A percentile compares a stretch with the other conserved stretches of the same genome.
Conservation (phyloP, 2,329 filamentous ascomycete species). For the Colletotrichum musicola region DNA sequence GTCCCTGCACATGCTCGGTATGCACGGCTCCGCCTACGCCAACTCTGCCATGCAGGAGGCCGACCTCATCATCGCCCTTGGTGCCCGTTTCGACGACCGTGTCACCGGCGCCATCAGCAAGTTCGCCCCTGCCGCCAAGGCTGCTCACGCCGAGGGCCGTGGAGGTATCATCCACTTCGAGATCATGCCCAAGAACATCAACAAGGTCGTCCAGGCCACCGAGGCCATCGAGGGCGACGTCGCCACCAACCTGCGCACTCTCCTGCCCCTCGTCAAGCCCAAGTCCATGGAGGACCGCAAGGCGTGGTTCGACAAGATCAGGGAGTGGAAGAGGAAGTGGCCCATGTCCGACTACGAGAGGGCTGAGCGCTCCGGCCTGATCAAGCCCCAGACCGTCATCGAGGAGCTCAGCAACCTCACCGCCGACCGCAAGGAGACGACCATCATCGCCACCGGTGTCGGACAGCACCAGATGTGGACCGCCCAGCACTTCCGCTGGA, state of each 20-base stretch:
- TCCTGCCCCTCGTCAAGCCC: slow-evolving; percentile 78
- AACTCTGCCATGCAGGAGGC: slow-evolving; percentile 99
- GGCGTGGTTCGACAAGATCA: slow-evolving; percentile 92
- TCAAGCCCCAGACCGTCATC: slow-evolving; percentile 95
- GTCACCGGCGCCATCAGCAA: slow-evolving; percentile 85
- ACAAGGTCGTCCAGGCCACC: slow-evolving; percentile 97
- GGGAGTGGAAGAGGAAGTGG: slow-evolving; percentile 91
- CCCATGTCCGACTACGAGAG: slow-evolving; percentile 86
- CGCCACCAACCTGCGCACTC: slow-evolving; percentile 78
- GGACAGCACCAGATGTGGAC: slow-evolving; percentile 99
- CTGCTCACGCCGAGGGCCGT: slow-evolving; percentile 84
- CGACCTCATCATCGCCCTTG: slow-evolving; percentile 94
- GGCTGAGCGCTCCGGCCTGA: slow-evolving; percentile 79
- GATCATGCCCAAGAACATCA: slow-evolving; percentile 99
- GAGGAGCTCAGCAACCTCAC: slow-evolving; percentile 90
- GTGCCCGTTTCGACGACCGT: slow-evolving; percentile 95
- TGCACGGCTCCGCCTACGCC: slow-evolving; percentile 97
- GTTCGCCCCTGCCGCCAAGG: slow-evolving; percentile 90
- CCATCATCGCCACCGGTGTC: slow-evolving; percentile 92
- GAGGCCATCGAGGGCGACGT: slow-evolving; percentile 97
- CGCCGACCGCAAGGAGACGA: slow-evolving; percentile 82
- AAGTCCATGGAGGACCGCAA: slow-evolving; percentile 75
- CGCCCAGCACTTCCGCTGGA: slow-evolving; percentile 96
- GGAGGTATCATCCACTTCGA: slow-evolving; percentile 98
- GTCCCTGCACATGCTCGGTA: slow-evolving; percentile 97